These are phyloP conservation scores for Luffa aegyptiaca DNA, from an alignment of 306 rosid genomes.

Conservation along the genomic window DNA sequence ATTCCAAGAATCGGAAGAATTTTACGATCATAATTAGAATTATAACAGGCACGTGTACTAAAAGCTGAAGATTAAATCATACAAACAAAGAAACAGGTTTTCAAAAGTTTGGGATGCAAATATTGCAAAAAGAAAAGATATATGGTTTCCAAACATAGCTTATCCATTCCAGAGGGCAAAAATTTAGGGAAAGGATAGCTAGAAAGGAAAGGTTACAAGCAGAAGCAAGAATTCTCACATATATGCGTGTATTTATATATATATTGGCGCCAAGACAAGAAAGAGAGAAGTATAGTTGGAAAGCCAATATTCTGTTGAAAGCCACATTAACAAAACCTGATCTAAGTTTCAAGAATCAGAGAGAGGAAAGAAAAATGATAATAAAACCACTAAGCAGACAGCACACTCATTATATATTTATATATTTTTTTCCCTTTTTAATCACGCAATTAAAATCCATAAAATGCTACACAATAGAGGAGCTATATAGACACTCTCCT, in stretches of 20 bases:
- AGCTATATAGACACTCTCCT: constrained; percentile 46
- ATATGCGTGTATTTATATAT: background rate
- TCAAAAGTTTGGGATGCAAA: background rate
- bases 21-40: background rate
- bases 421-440: constrained; percentile 6
- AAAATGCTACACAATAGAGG: constrained; percentile 38
- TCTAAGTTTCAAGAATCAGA: constrained; percentile 18
- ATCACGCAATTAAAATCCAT: constrained; percentile 47
- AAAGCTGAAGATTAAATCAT: background rate
- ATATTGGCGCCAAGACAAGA: background rate
- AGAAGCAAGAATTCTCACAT: background rate
- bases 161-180: background rate
- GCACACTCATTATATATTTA: constrained; percentile 31
- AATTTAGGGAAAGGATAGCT: background rate
- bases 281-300: background rate
- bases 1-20: background rate
- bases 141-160: background rate
- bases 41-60: background rate
- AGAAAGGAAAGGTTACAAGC: background rate
- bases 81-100: background rate
- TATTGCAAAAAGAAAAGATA: background rate
- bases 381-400: constrained; percentile 6
- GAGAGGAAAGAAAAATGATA: constrained; percentile 4
- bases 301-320: background rate
- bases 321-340: constrained; percentile 19